phyloP scores from a whole-genome alignment of 331 rosid species.

The Phaseolus coccineus region DNA sequence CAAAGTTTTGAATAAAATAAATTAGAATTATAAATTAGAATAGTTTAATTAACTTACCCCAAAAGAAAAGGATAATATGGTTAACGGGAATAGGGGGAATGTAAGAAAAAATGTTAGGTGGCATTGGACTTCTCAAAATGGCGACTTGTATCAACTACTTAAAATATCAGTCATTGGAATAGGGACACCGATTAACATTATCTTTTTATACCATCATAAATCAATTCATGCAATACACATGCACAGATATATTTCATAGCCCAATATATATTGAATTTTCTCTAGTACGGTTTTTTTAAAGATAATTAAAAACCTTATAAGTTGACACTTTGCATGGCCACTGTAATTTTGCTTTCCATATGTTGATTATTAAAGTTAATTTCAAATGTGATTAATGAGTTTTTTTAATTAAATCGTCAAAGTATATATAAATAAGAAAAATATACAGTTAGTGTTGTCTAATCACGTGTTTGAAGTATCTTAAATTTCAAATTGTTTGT shows the following conservation, averaged over 20 bases:
- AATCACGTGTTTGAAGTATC: conserved; percentile 30
- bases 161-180: conserved; percentile 9
- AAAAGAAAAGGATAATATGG: conserved; percentile 21
- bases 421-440: neutral
- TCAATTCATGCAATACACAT: neutral
- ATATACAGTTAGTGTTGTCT: conserved; percentile 41
- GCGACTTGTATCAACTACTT: conserved; percentile 30
- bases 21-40: neutral
- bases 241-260: neutral
- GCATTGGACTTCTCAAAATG: conserved; percentile 45
- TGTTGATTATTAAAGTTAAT: neutral
- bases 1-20: neutral
- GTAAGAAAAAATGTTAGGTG: conserved; percentile 19
- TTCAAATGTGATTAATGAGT: neutral
- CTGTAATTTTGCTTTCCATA: neutral
- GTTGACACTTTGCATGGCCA: conserved; percentile 3
- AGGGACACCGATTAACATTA: neutral
- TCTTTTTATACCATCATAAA: neutral
- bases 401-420: neutral
- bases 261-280: neutral
- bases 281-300: neutral
- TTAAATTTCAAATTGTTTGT: conserved; percentile 34
- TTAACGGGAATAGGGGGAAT: neutral
- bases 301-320: neutral
- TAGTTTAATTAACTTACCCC: neutral